These are phyloP conservation scores for Marasmius sp. DNA, from an alignment of 1,284 basidiomycete genomes.

Conservation along the genomic window DNA sequence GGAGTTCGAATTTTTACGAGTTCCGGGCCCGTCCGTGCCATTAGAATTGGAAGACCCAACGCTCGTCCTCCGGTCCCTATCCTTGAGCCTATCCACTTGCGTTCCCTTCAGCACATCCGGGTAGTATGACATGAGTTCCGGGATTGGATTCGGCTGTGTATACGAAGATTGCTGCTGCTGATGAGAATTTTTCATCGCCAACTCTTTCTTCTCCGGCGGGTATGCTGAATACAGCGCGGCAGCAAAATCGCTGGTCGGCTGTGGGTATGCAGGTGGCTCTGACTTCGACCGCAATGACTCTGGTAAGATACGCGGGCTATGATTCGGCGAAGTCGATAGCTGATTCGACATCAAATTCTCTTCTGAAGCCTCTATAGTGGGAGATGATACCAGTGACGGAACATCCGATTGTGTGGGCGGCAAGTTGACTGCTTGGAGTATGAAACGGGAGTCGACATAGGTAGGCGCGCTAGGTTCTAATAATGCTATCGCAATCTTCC, in stretches of 20 bases:
- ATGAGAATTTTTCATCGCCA: neutral
- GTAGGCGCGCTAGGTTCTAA: slow-evolving; percentile 6
- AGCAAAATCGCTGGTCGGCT: neutral
- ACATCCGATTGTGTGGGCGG: neutral
- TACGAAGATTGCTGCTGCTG: neutral
- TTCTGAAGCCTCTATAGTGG: neutral
- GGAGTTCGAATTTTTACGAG: too few species aligned
- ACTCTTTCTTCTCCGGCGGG: neutral
- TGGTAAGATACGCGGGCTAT: neutral
- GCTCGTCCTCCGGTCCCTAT: neutral
- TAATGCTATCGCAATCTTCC: slow-evolving; percentile 3
- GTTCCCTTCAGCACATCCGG: neutral
- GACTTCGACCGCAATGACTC: neutral
- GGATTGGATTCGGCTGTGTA: neutral
- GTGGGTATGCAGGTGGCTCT: neutral
- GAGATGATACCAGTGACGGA: neutral
- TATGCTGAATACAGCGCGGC: neutral
- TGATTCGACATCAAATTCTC: neutral
- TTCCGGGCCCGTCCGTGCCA: neutral
- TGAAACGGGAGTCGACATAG: slow-evolving; percentile 6
- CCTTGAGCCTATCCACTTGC: neutral
- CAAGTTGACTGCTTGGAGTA: neutral
- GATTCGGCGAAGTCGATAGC: neutral
- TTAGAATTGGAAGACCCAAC: neutral
- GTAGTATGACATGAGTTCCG: neutral